Evolutionary conservation across 441 rosid genomes (phyloP).

Genomic region (Erysimum pusillum): DNA sequence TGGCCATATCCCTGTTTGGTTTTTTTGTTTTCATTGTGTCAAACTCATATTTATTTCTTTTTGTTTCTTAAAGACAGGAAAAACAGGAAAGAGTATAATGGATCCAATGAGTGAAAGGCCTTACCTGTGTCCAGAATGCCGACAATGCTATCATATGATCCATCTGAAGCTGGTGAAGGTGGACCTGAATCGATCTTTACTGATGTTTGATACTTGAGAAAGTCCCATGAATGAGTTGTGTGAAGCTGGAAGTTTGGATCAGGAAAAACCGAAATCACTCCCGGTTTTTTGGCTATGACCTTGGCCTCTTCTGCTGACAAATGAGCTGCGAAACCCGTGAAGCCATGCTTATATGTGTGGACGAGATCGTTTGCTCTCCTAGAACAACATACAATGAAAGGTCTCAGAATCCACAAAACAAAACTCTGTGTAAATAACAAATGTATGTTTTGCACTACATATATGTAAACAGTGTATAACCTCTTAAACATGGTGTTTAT

Average conservation of each 20-base stretch:
- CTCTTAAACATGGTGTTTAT: conserved; percentile 55
- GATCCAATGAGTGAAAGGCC: conserved; percentile 2
- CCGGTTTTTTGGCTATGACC: conserved; percentile 59
- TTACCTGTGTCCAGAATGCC: conserved; percentile 72
- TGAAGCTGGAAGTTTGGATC: conserved; percentile 72
- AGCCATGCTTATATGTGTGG: conserved; percentile 65
- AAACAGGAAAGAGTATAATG: neutral
- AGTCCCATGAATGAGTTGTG: conserved; percentile 96
- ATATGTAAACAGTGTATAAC: conserved; percentile 43
- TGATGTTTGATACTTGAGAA: conserved; percentile 69
- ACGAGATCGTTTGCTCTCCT: conserved; percentile 64
- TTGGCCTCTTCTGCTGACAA: conserved; percentile 73
- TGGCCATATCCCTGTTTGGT: conserved; percentile 65
- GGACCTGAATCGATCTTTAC: conserved; percentile 54
- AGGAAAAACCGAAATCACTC: conserved; percentile 84
- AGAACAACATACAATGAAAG: conserved; percentile 30
- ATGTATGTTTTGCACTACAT: neutral
- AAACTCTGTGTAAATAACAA: neutral
- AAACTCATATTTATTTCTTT: neutral
- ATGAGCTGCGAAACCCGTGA: conserved; percentile 86
- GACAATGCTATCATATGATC: conserved; percentile 54
- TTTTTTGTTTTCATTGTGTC: neutral
- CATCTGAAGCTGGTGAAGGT: conserved; percentile 40
- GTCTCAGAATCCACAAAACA: conserved; percentile 18
- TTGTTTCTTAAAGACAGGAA: neutral